Percentiles rank a stretch among this genome's conserved stretches.
Conservation (phyloP, 1,284 basidiomycete genomes). For the Peniophora sp. region DNA sequence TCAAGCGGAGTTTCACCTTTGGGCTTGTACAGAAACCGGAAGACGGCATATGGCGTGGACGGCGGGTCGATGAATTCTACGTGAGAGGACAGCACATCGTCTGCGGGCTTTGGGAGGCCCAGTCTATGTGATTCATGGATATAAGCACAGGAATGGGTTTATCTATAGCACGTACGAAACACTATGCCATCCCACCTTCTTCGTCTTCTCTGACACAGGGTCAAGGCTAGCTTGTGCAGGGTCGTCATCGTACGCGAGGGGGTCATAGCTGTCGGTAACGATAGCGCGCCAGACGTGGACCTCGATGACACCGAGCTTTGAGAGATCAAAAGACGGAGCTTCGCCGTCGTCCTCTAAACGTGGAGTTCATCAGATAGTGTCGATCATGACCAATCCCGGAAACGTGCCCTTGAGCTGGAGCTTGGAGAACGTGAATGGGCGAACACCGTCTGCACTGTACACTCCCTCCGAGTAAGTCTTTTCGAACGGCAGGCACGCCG, state of each 20-base stretch:
- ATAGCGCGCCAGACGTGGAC: background rate
- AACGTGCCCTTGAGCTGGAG: background rate
- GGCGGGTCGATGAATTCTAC: background rate
- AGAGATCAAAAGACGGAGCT: background rate
- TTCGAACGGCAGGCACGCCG: background rate
- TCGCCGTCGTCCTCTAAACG: background rate
- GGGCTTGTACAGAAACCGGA: conserved; percentile 4
- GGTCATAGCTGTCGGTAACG: background rate
- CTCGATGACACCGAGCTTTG: background rate
- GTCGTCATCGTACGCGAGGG: background rate
- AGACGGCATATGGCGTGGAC: background rate
- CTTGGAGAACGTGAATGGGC: background rate
- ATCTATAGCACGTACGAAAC: background rate
- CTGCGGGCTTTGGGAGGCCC: background rate
- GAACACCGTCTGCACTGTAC: background rate
- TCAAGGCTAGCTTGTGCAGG: background rate
- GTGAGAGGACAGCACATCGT: too few species aligned
- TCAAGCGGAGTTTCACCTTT: background rate
- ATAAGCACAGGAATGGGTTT: too few species aligned
- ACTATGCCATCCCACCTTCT: conserved; percentile 1
- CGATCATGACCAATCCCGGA: too few species aligned
- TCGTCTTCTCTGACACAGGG: conserved; percentile 1
- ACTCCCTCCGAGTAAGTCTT: too few species aligned
- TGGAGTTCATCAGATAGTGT: too few species aligned
- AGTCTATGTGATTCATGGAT: background rate